Percentiles rank a stretch among this genome's conserved stretches.
These are phyloP conservation scores for Periconia digitata DNA, from an alignment of 2,329 filamentous ascomycete species.

Conservation along the genomic window DNA sequence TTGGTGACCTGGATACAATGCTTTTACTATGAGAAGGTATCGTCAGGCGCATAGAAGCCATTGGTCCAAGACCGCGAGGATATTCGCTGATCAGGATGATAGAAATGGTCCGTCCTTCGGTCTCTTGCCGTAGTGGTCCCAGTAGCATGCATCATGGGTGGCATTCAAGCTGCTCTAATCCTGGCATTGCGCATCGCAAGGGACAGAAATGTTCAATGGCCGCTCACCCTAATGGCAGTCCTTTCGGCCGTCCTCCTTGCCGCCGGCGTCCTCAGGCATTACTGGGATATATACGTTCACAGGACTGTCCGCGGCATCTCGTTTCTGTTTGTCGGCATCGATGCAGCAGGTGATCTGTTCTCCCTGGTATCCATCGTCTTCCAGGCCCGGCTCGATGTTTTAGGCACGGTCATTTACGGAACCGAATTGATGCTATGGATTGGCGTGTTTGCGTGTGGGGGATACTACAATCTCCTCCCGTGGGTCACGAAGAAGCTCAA, in stretches of 20 bases:
- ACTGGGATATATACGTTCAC: slow-evolving; percentile 68
- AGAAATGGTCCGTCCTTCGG: slow-evolving; percentile 57
- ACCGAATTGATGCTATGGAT: slow-evolving; percentile 68
- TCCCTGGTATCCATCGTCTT: slow-evolving; percentile 67
- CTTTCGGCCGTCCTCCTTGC: slow-evolving; percentile 65
- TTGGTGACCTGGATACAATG: slow-evolving; percentile 59
- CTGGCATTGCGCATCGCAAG: slow-evolving; percentile 55
- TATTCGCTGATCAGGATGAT: not conserved
- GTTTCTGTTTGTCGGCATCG: slow-evolving; percentile 71
- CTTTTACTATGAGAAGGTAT: slow-evolving; percentile 54
- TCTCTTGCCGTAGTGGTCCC: slow-evolving; percentile 54
- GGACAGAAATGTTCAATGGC: slow-evolving; percentile 57
- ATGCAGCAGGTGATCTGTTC: slow-evolving; percentile 68
- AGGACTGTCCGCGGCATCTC: slow-evolving; percentile 70
- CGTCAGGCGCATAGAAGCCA: too few species aligned
- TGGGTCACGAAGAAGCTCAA: slow-evolving; percentile 52
- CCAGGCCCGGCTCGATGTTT: slow-evolving; percentile 58
- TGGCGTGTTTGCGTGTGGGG: slow-evolving; percentile 66
- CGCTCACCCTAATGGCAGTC: slow-evolving; percentile 66
- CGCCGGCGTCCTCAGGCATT: slow-evolving; percentile 67
- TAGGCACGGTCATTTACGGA: slow-evolving; percentile 68
- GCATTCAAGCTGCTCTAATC: slow-evolving; percentile 61
- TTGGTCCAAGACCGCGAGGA: slow-evolving; percentile 6
- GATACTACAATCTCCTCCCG: slow-evolving; percentile 64
- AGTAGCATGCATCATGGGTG: slow-evolving; percentile 60